These are phyloP conservation scores for Orobanche coerulescens DNA, from an alignment of 257 asterid species.

Conservation along the genomic window DNA sequence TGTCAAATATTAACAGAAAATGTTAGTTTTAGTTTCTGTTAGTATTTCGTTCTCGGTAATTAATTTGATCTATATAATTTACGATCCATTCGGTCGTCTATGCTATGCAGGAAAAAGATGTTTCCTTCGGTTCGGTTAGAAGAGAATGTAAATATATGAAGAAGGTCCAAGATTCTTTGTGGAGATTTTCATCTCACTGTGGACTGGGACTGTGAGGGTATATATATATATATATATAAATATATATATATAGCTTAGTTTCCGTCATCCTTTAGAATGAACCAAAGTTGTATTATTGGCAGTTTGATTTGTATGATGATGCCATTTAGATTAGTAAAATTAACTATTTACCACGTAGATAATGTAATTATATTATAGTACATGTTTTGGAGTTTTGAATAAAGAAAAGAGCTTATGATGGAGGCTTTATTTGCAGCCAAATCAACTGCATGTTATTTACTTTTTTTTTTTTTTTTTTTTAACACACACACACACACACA, in stretches of 20 bases:
- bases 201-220: background rate
- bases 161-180: slow-evolving; percentile 32
- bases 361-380: slow-evolving; percentile 17
- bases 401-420: slow-evolving; percentile 16
- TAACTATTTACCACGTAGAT: slow-evolving; percentile 23
- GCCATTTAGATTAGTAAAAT: slow-evolving; percentile 25
- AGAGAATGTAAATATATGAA: slow-evolving; percentile 32
- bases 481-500: too few species aligned
- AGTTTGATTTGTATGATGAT: slow-evolving; percentile 29
- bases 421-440: background rate
- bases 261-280: slow-evolving; percentile 2
- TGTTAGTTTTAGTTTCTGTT: too few species aligned
- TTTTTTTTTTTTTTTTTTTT: too few species aligned
- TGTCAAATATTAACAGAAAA: background rate
- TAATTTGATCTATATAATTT: too few species aligned
- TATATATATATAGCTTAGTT: slow-evolving; percentile 9
- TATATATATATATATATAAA: too few species aligned
- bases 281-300: background rate
- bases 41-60: too few species aligned
- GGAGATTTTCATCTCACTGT: slow-evolving; percentile 19
- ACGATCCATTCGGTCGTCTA: background rate
- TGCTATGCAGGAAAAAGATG: slow-evolving; percentile 24
- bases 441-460: background rate
- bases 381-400: slow-evolving; percentile 17
- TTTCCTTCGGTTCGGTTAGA: slow-evolving; percentile 16